Evolutionary conservation across 345 rosid species (phyloP).

Genomic region (Trapa bicornis): DNA sequence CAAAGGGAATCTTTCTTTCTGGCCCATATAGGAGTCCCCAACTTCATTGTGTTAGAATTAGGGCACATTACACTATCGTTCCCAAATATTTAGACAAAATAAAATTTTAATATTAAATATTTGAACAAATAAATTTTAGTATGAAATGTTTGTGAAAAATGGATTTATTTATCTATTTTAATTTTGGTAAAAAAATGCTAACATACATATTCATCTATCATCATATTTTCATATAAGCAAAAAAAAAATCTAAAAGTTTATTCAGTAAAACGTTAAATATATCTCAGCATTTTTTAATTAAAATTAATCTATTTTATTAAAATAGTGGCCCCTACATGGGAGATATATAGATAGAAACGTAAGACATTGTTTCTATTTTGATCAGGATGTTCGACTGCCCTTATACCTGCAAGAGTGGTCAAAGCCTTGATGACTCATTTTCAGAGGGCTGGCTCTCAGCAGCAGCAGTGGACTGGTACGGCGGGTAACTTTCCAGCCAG

Average conservation of each 20-base stretch:
- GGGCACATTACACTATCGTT: neutral
- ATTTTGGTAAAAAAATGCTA: neutral
- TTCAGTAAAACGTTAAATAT: too few relatives aligned
- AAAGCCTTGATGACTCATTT: slow-evolving; percentile 68
- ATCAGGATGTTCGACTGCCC: slow-evolving; percentile 61
- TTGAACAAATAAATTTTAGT: too few relatives aligned
- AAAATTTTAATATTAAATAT: too few relatives aligned
- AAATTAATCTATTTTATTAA: too few relatives aligned
- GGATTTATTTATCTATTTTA: neutral
- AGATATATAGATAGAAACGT: neutral
- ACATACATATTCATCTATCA: neutral
- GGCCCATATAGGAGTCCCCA: neutral
- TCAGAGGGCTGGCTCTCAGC: slow-evolving; percentile 49
- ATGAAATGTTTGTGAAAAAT: neutral
- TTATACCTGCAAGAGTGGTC: slow-evolving; percentile 76
- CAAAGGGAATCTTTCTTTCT: neutral
- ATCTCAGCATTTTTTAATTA: too few relatives aligned
- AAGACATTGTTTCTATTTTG: neutral
- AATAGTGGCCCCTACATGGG: too few relatives aligned
- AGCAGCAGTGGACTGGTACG: slow-evolving; percentile 15
- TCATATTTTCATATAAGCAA: too few relatives aligned
- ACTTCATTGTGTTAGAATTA: neutral
- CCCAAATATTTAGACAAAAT: too few relatives aligned
- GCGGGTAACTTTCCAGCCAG: too few relatives aligned
- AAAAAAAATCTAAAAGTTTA: too few relatives aligned